Evolutionary conservation across 139 green algal species (phyloP), one percentile per base, ranked within the genome.

Genomic region (Coccomyxa sp.): DNA sequence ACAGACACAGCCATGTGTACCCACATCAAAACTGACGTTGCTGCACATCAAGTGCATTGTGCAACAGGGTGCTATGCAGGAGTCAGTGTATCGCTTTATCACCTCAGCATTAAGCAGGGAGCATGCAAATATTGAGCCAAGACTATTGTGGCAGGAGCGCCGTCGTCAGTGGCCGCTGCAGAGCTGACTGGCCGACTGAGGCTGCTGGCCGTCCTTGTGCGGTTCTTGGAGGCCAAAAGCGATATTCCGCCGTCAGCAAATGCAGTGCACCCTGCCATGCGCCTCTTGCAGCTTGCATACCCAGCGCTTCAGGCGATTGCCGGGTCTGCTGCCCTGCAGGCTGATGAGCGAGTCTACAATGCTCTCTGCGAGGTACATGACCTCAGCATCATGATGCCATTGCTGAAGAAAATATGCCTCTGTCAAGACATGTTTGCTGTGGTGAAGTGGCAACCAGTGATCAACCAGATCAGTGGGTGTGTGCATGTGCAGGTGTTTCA

Each of bases 211-310:
- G 10, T 25, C 9, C 21, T 71, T 21, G 21, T 71, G 21, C 63
- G 63, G 1, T 71, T 71, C 63, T 15, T 71, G 63, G 21, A 71
- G 63, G 63, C 18, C 63, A 71, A 28, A 1, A 25, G 18, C 10
- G 18, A 28, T 25, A 71, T 1, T 28, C 4, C 10, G 9, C 63
- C 18, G 63, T 59, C n/a, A 77, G 45, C 51, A 58, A 58, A 85
- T 74, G 74, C 13, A 51, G 27, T 51, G 0, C 66, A 85, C 57
- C 82, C 82, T 31, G 82, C 78, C 57, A 32, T 79, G 14, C 63
- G 59, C 7, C 51, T 85, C 58, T 58, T 85, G 57, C 31, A 85
- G 28, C 51, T 58, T 31, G 57, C 82, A 63, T 79, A 81, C 9
- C 82, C 82, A 51, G 60, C 68, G 13, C 58, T 85, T 0, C 21